phyloP scores from a whole-genome alignment of 345 rosid species.

The Zanthoxylum bungeanum region DNA sequence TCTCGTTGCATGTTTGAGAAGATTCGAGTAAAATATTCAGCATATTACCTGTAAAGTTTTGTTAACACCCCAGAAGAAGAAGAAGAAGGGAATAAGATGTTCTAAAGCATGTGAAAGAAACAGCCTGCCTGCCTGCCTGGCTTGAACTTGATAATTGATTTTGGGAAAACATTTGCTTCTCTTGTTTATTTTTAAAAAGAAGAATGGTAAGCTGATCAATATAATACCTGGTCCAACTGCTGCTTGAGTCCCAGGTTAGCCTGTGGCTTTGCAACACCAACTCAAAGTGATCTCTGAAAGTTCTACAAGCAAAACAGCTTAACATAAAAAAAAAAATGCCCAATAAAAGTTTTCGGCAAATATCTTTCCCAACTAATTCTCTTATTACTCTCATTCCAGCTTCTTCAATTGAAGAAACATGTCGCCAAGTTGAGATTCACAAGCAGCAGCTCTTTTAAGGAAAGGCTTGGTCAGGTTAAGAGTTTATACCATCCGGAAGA shows the following conservation, averaged over 20 bases:
- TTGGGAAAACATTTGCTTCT: too few relatives aligned
- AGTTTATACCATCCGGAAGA: conserved; percentile 52
- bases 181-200: too few relatives aligned
- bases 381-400: conserved; percentile 4
- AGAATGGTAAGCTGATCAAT: too few relatives aligned
- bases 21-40: not conserved
- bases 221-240: too few relatives aligned
- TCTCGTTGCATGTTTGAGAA: not conserved
- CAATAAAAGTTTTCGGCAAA: too few relatives aligned
- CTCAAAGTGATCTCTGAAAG: too few relatives aligned
- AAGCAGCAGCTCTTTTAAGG: conserved; percentile 62
- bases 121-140: conserved; percentile 1
- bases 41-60: not conserved
- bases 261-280: too few relatives aligned
- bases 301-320: too few relatives aligned
- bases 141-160: not conserved
- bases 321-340: not conserved
- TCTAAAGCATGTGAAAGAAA: not conserved
- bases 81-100: not conserved
- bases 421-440: conserved; percentile 69
- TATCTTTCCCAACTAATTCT: not conserved
- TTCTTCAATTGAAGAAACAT: conserved; percentile 53
- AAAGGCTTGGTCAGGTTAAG: conserved; percentile 52
- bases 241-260: too few relatives aligned
- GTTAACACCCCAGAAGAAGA: not conserved